These are phyloP conservation scores for Camillea tinctor DNA, from an alignment of 2,329 filamentous ascomycete species.

Conservation along the genomic window DNA sequence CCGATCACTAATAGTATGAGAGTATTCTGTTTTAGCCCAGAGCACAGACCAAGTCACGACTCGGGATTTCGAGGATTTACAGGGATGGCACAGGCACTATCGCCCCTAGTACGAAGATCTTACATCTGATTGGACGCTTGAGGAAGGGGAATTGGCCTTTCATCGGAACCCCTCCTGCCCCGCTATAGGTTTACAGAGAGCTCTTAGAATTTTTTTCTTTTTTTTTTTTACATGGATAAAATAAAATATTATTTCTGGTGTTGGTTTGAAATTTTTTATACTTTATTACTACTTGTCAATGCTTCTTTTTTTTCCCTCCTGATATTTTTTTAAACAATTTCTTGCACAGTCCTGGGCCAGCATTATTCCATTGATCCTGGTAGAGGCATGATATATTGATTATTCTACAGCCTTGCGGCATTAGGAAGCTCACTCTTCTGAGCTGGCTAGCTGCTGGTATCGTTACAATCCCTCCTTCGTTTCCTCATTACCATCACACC, in stretches of 20 bases:
- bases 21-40: not conserved
- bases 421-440: conserved; percentile 23
- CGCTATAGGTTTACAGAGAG: not conserved
- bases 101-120: not conserved
- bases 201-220: not conserved
- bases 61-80: not conserved
- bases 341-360: not conserved
- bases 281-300: not conserved
- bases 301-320: not conserved
- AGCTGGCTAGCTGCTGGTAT: conserved; percentile 24
- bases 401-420: conserved; percentile 16
- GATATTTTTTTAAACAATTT: not conserved
- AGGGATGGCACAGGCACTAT: not conserved
- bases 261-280: not conserved
- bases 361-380: conserved; percentile 8
- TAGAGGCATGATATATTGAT: conserved; percentile 22
- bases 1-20: not conserved
- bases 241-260: conserved; percentile 2
- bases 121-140: not conserved
- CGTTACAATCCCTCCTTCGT: not conserved
- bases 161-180: not conserved
- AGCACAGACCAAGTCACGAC: not conserved
- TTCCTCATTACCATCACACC: conserved; percentile 4
- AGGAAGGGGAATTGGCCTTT: not conserved
- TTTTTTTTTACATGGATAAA: not conserved